phyloP scores from a whole-genome alignment of 1,284 basidiomycete species.

The Microbotryum silenes-acaulis region DNA sequence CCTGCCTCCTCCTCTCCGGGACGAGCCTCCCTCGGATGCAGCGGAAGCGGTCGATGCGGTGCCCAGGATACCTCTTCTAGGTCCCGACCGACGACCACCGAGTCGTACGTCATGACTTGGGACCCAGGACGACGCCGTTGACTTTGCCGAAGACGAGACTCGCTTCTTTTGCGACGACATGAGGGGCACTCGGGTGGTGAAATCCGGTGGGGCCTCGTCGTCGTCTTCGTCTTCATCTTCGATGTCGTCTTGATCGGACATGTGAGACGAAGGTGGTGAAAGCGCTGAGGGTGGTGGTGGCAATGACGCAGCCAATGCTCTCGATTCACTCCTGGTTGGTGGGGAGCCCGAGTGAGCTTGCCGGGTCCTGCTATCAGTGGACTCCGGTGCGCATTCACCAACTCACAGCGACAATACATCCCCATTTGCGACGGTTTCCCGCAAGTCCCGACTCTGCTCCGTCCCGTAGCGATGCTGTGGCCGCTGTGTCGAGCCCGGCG shows the following conservation, averaged over 20 bases:
- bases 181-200: constrained; percentile 24
- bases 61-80: constrained; percentile 14
- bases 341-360: not conserved
- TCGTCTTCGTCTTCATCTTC: constrained; percentile 22
- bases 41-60: not conserved
- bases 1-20: not conserved
- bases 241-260: constrained; percentile 1
- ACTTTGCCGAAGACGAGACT: not conserved
- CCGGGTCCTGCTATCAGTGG: not conserved
- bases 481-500: constrained; percentile 7
- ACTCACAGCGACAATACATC: not conserved
- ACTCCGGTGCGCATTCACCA: too few relatives aligned
- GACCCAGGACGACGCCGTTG: not conserved
- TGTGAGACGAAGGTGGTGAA: not conserved
- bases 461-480: not conserved
- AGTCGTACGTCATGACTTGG: not conserved
- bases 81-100: not conserved
- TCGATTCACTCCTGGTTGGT: not conserved
- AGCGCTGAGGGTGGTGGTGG: constrained; percentile 20
- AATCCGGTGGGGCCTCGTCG: constrained; percentile 28
- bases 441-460: not conserved
- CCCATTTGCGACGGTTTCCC: not conserved
- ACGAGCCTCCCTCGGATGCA: too few relatives aligned
- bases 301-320: constrained; percentile 5
- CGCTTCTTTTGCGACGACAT: constrained; percentile 1